Evolutionary conservation across 192 early-diverging fungal species (phyloP).

Genomic region (Spinellus fusiger): DNA sequence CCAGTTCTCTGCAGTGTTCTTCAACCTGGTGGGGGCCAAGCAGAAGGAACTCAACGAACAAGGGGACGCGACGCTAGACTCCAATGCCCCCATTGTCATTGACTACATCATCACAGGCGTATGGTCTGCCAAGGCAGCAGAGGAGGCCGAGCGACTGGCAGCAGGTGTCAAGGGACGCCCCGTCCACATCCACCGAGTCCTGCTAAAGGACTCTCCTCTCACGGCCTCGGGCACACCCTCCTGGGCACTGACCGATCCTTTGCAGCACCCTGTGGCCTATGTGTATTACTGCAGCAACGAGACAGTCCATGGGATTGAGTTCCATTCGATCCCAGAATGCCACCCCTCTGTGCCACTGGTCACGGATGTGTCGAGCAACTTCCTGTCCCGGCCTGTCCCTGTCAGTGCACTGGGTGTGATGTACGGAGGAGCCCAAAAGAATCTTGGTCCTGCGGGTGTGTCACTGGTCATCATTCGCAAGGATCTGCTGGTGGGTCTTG

Average conservation of each 20-base stretch:
- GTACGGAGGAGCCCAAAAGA: conserved; percentile 97
- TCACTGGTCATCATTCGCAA: conserved; percentile 90
- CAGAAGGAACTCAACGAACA: conserved; percentile 10
- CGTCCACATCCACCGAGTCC: conserved; percentile 65
- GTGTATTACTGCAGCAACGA: conserved; percentile 98
- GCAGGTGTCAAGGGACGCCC: conserved; percentile 21
- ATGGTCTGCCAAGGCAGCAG: conserved; percentile 83
- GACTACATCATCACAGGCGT: conserved; percentile 91
- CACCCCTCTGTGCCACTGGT: conserved; percentile 70
- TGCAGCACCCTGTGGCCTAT: conserved; percentile 63
- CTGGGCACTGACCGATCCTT: conserved; percentile 62
- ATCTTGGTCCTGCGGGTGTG: conserved; percentile 87
- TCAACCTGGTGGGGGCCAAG: conserved; percentile 78
- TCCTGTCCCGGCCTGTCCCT: conserved; percentile 73
- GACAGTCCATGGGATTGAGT: conserved; percentile 95
- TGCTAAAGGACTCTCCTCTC: conserved; percentile 44
- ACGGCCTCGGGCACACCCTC: conserved; percentile 56
- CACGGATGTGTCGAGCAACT: conserved; percentile 88
- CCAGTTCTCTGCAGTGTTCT: conserved; percentile 85
- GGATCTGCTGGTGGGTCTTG: conserved; percentile 68
- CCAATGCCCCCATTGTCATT: conserved; percentile 40
- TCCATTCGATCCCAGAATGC: conserved; percentile 46
- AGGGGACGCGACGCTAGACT: conserved; percentile 28
- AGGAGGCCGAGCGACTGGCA: conserved; percentile 83
- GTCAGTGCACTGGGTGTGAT: conserved; percentile 81